Base-by-base conservation (phyloP, 352 stramenopile species). In the Phytophthora podocarpi region DNA sequence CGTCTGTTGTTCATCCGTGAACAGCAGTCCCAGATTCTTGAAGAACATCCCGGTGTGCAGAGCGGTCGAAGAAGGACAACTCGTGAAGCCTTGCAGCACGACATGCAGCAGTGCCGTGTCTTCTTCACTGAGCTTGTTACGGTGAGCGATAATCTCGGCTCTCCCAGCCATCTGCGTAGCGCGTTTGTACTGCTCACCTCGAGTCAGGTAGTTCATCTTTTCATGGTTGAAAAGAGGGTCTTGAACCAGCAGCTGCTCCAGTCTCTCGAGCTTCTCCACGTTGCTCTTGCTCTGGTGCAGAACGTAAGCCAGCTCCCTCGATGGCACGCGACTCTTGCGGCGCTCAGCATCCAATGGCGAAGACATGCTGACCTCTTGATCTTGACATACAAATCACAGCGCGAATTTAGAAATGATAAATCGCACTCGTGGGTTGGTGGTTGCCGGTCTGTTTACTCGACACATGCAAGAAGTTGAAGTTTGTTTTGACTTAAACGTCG, bases 41-140 rank as follows among this genome's bases (percentile, higher is more conserved):
- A 94, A 61, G 61, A 89, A 91, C 72, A 87, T 87, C 45, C 90
- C 65, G 56, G 84, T 90, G 56, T 89, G 80, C 42, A 94, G 63
- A 34, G 71, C 80, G 31, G 76, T 89, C 15, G 79, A 78, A 5
- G 71, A 68, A 31, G 78, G 67, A 63, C 73, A 89, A 50, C 75
- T 77, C 51, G 71, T 87, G 51, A 82, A 75, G 48, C 67, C 68
- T 35, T 84, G 72, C 54, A 86, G 82, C 20, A 88, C 59, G 39
- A 67, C 39, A 3, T 76, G 80, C 49, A 90, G 58, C 30, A 76
- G 66, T 61, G 85, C 76, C 18, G 78, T 74, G 54, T 90, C 80
- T 15, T 85, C 74, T 0, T 87, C 77, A 23, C 64, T 74, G 16
- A 90, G 60, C 3, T 50, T 55, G 53, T 89, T 73, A 20, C 79